phyloP scores from a whole-genome alignment of 1,284 basidiomycete genomes.

The Mycena sp. region DNA sequence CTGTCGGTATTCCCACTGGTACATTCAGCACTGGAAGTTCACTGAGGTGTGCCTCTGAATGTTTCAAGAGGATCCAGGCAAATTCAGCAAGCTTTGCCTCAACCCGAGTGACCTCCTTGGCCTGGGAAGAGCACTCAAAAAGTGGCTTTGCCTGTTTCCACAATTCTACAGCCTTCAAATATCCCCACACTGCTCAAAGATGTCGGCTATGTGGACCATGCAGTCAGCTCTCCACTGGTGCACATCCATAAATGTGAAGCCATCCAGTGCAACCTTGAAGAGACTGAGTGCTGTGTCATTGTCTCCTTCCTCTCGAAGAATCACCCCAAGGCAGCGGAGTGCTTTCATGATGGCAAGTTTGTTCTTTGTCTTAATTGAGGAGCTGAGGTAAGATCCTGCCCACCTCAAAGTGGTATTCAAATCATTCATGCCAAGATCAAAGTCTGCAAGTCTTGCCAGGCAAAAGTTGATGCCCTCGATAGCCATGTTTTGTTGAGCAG shows the following conservation, averaged over 20 bases:
- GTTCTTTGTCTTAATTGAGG: neutral
- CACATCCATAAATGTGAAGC: neutral
- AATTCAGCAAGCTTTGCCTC: no score
- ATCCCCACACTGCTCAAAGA: neutral
- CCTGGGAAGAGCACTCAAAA: no score
- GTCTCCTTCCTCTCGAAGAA: neutral
- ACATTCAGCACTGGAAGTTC: no score
- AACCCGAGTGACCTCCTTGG: no score
- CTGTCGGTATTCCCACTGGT: no score
- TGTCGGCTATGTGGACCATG: neutral
- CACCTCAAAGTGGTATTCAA: neutral
- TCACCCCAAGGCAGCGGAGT: neutral
- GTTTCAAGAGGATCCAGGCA: no score
- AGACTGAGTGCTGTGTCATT: neutral
- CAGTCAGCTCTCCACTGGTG: neutral
- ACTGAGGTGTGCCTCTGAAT: no score
- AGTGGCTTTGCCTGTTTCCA: no score
- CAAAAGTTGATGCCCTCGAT: neutral
- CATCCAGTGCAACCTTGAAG: neutral
- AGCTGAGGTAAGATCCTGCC: neutral
- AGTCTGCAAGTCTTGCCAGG: neutral
- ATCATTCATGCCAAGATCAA: neutral
- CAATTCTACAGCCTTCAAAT: no score
- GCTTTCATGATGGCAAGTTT: neutral
- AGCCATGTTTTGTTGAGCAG: neutral